Base-by-base conservation (phyloP, 768 basidiomycete genomes). In the Coprinopsis strossmayeri region DNA sequence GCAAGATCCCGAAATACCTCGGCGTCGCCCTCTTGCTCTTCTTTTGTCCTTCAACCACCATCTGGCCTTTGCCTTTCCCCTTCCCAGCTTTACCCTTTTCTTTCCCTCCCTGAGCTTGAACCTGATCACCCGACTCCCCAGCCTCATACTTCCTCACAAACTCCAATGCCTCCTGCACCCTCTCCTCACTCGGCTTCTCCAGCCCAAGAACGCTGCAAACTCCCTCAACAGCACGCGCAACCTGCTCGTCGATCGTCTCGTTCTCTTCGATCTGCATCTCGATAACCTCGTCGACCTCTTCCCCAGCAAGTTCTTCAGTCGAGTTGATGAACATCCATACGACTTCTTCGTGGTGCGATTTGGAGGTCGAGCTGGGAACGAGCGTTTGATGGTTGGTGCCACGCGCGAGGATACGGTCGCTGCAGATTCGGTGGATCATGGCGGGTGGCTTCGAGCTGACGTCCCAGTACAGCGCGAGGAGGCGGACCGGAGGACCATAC, bases 351-450 rank as follows among this genome's bases (percentile, higher is more conserved):
- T 98, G 89, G 23, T 64, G 57, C 47, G 74, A 76, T 15, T 65
- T 61, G 13, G 61, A 48, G 9, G 59, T 61, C 3, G 46, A 45
- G 53, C 84, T 80, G 0, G 84, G 81, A 30, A 75, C 79, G 0
- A 99, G 77, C 0, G 79, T 77, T 61, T 97, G 87, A 68, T 99
- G 96, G 53, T 86, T 88, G 3, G 80, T 76, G 0, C 95, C 96
- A 3, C 96, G 84, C 13, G 55, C 50, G 3, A 76, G 58, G 46
- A 99, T 74, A 18, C 94, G 85, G 48, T 88, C 80, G 1, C 78
- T 76, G 59, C 89, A 93, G 26, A 94, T 72, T 0, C 86, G 78
- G 55, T 90, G 84, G 23, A 87, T 65, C 15, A 73, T 81, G 2
- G 82, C 69, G 0, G 67, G 78, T 1, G 85, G 75, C 32, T 69